Evolutionary conservation across 1,284 basidiomycete species (phyloP).

Genomic region (Cryptococcus deneoformans): DNA sequence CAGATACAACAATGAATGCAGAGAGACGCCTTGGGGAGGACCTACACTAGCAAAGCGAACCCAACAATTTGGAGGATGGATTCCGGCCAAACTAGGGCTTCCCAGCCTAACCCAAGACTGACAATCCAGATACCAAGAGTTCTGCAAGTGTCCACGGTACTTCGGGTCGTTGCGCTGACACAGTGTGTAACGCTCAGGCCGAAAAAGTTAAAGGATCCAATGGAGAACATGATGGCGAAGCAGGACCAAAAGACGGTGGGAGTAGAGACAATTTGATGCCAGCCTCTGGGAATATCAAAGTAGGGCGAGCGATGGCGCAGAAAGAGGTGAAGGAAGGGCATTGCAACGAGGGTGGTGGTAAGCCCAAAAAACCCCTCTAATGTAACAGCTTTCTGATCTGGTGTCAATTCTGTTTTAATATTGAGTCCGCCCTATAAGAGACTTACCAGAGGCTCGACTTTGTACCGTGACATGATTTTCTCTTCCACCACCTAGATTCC

Average conservation of each 20-base stretch:
- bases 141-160: conserved; percentile 91
- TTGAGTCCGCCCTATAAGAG: not conserved
- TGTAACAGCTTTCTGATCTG: conserved; percentile 69
- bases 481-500: conserved; percentile 73
- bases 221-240: conserved; percentile 74
- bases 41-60: conserved; percentile 81
- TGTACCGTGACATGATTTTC: conserved; percentile 84
- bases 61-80: conserved; percentile 84
- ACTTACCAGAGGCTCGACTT: conserved; percentile 73
- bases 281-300: conserved; percentile 89
- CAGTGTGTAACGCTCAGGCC: conserved; percentile 88
- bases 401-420: not conserved
- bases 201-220: conserved; percentile 95
- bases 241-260: conserved; percentile 73
- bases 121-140: conserved; percentile 79
- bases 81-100: conserved; percentile 75
- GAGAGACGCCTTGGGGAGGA: too few relatives aligned
- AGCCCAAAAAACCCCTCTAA: conserved; percentile 92
- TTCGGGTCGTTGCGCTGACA: conserved; percentile 83
- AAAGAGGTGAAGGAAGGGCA: conserved; percentile 53
- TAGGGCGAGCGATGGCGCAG: conserved; percentile 67
- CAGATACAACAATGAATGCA: not conserved
- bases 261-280: conserved; percentile 80
- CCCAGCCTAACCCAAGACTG: conserved; percentile 88
- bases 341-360: conserved; percentile 55